Conservation (phyloP, 768 basidiomycete genomes). For the Jaapia argillacea region DNA sequence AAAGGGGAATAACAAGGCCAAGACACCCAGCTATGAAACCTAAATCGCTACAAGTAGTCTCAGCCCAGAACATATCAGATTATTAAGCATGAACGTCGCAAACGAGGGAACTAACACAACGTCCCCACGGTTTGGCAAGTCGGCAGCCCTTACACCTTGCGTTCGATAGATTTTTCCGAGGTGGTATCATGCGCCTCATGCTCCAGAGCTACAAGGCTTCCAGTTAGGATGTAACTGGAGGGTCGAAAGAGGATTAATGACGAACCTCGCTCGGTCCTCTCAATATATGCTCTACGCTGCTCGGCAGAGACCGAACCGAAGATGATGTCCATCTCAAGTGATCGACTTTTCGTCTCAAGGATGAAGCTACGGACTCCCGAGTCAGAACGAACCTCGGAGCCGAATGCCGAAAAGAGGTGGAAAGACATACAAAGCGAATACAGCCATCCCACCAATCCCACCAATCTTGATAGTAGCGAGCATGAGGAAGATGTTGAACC, state of each 20-base stretch:
- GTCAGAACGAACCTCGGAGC: not conserved
- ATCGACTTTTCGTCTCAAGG: slow-evolving; percentile 51
- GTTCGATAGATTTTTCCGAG: slow-evolving; percentile 2
- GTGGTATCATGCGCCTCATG: slow-evolving; percentile 1
- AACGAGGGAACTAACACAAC: too few relatives aligned
- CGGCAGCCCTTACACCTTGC: too few relatives aligned
- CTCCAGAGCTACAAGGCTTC: too few relatives aligned
- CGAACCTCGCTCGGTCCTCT: not conserved
- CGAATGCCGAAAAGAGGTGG: not conserved
- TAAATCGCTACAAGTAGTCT: too few relatives aligned
- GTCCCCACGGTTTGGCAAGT: too few relatives aligned
- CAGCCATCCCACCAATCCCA: slow-evolving; percentile 58
- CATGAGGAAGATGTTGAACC: slow-evolving; percentile 71
- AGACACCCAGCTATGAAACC: too few relatives aligned
- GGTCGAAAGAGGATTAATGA: too few relatives aligned
- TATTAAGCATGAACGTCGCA: too few relatives aligned
- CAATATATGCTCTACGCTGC: not conserved
- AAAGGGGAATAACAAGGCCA: too few relatives aligned
- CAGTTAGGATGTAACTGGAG: too few relatives aligned
- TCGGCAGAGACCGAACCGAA: not conserved
- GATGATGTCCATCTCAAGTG: slow-evolving; percentile 43
- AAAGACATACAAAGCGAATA: slow-evolving; percentile 44
- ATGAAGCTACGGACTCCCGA: slow-evolving; percentile 34
- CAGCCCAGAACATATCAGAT: too few relatives aligned
- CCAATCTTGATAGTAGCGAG: slow-evolving; percentile 66